Percentiles rank a stretch among this genome's conserved stretches.
Conservation (phyloP, 2,329 filamentous ascomycete species). For the Trichoderma sp. region DNA sequence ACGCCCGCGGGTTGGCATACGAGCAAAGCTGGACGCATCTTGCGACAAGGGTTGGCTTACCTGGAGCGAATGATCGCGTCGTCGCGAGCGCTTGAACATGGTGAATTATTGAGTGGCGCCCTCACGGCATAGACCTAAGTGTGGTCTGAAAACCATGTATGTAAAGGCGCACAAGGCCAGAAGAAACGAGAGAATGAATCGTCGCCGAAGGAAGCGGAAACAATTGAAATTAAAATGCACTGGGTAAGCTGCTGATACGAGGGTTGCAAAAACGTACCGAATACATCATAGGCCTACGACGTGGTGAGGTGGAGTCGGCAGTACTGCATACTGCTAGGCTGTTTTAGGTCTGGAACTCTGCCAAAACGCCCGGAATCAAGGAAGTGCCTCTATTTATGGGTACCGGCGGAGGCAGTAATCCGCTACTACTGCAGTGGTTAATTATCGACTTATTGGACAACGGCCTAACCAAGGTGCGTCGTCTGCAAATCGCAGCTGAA, state of each 20-base stretch:
- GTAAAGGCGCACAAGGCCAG: neutral
- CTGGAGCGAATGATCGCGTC: slow-evolving; percentile 52
- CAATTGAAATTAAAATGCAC: neutral
- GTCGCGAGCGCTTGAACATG: slow-evolving; percentile 58
- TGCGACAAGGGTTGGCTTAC: slow-evolving; percentile 40
- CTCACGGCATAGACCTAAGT: neutral
- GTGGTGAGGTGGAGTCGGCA: slow-evolving; percentile 10
- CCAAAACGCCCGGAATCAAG: neutral
- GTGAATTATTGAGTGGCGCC: slow-evolving; percentile 23
- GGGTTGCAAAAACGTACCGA: slow-evolving; percentile 17
- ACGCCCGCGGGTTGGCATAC: neutral
- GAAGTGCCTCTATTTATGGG: neutral
- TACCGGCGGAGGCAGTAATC: neutral
- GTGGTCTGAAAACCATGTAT: neutral
- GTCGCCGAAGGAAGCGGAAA: slow-evolving; percentile 4
- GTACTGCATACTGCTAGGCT: neutral
- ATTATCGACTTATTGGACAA: neutral
- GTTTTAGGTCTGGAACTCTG: neutral
- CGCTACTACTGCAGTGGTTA: neutral
- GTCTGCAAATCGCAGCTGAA: neutral
- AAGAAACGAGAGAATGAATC: neutral
- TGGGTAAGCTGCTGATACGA: slow-evolving; percentile 14
- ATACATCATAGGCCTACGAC: slow-evolving; percentile 18
- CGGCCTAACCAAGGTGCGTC: neutral
- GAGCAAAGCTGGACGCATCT: neutral